Evolutionary conservation across 345 rosid genomes (phyloP), one percentile per base, ranked within the genome.

Genomic region (Citrus mangshanensis): DNA sequence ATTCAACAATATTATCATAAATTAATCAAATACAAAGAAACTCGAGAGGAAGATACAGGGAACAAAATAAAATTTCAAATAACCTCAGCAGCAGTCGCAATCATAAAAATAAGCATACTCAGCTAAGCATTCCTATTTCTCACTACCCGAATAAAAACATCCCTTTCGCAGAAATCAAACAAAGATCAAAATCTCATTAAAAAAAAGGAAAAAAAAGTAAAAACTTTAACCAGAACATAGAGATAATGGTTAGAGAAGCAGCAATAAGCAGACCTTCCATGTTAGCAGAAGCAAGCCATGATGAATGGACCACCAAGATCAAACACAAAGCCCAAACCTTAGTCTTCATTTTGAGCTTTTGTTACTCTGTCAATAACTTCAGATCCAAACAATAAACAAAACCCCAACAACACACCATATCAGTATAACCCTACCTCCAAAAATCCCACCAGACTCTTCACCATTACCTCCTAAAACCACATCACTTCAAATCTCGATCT

Each of bases 331-430:
- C 80, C 58, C 58, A 54, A 54, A 54, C 21, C 22, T 54, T 54
- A 16, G 19, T 76, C 89, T 79, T 87, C 93, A 89, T 90, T 70
- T 80, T 65, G 58, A 60, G 73, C 61, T 65, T 73, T 27, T 70
- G 27, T 30, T 34, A 73, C 37, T 60, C 32, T 65, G 64, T 58
- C 82, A 82, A 76, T 73, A 84, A 64, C 85, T 87, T 88, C 88
- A 91, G 98, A 94, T 94, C 97, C 94, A 92, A 87, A 82, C 74
- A 80, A 81, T 79, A 86, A 27, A 81, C 81, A 79, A 79, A 75
- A 76, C 83, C 88, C 91, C 67, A 73, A 73, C 89, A 83, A 75
- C 81, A 79, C 89, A 78, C 85, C 90, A 89, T 75, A 35, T 87
- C 80, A 83, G 81, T 72, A 73, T 78, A 72, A 75, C 82, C 81